Base-by-base conservation (phyloP, 2,329 filamentous ascomycete species). In the Epichloe scottii region DNA sequence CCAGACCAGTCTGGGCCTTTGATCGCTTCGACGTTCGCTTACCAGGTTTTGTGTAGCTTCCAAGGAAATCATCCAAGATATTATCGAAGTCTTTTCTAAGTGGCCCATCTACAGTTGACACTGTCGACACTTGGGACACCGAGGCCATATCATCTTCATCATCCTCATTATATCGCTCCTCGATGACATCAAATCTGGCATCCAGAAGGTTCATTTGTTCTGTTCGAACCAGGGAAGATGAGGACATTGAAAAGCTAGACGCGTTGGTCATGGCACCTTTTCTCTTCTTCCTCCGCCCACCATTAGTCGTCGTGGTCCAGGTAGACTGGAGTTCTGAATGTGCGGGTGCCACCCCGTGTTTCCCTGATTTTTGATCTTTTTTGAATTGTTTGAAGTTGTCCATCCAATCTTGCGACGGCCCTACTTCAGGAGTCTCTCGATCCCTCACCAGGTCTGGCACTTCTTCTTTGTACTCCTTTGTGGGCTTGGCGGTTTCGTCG, bases 351-450 rank as follows among this genome's bases (percentile, higher is more conserved):
- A 65, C 68, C 45, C 15, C n/a, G 3, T 39, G 42, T 55, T 74
- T 63, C 15, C 66, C 65, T 1, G 64, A 64, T 59, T 80, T 81
- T 60, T 84, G 77, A 53, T 90, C 87, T 62, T 86, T 87, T 68
- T 97, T 96, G 76, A 95, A 97, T 63, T 93, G 88, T 60, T 87
- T 87, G 71, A 95, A 97, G 61, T 96, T 87, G 51, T 85, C 82
- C 68, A 97, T 77, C 89, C 93, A 98, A 58, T 87, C 85, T 54
- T 88, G 85, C 51, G 87, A 82, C 15, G 74, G 78, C 2, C 76
- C 77, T 51, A 85, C 80, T 30, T 82, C 78, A 4, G 78, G 71
- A 4, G 73, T 68, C 49, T 76, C 73, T 21, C 67, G 61, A 11
- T 68, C 63, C 57, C 65, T 66, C 3, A 78, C 72, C 3, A 81